Base-by-base conservation (phyloP, 768 basidiomycete species). In the Leccinum variicolor region DNA sequence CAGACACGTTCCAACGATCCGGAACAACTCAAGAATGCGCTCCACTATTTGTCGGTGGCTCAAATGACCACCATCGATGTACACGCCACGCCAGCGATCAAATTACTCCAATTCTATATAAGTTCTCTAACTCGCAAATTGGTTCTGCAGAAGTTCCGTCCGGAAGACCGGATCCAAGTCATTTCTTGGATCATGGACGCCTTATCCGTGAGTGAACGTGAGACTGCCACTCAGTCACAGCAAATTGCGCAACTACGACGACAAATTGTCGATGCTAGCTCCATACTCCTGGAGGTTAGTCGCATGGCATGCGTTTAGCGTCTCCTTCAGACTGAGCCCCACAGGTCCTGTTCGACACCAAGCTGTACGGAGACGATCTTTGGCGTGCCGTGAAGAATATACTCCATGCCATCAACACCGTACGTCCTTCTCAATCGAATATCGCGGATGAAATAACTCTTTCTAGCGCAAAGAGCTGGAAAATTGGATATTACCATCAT, bases 51-150 rank as follows among this genome's bases (percentile, higher is more conserved):
- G 58, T 77, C 80, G 43, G 64, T 86, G 34, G 77, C 80, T 43
- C 69, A 73, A 39, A 75, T 73, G 48, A 53, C 84, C 21, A 75
- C 74, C 46, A 64, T 81, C 41, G 75, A 78, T 41, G 75, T 74
- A 60, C 72, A 66, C 34, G 66, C 77, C 26, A 76, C 77, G 2
- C 73, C 78, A 7, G 73, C 84, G 15, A 64, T 74, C 28, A 74
- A 76, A 51, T 70, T 88, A 15, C 67, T 87, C 34, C 80, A 75
- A 28, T 84, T 84, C 62, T 87, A 84, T 59, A 75, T 77, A 64
- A 67, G 72, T 45, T 64, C 63, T 61, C 63, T 81, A 41, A 69
- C 73, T 23, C 73, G 78, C 39, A 85, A 80, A 63, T 69, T 78
- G 54, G 76, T 75, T 23, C 68, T 86, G 25, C 76, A 77, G 53